A percentile compares a stretch with the other conserved stretches of the same genome.
These are phyloP conservation scores for Taxawa tesnikishii DNA, from an alignment of 2,329 filamentous ascomycete species.

Conservation along the genomic window DNA sequence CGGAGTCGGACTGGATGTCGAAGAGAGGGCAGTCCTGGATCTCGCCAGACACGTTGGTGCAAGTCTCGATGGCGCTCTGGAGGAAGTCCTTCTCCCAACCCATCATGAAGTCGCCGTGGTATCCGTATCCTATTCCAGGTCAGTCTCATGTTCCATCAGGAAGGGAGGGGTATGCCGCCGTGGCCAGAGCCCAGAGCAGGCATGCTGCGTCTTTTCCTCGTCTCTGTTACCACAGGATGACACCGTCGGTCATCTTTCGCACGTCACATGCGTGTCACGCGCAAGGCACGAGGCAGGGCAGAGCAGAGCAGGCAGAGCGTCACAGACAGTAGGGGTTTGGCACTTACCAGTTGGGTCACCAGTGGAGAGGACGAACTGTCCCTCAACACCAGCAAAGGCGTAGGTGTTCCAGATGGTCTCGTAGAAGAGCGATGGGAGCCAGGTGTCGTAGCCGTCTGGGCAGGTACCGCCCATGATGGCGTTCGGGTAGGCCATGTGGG, in stretches of 20 bases:
- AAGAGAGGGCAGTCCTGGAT: conserved; percentile 69
- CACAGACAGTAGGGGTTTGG: background rate
- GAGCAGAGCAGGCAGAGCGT: conserved; percentile 18
- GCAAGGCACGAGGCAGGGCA: no score
- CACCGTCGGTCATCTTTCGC: no score
- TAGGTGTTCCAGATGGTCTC: conserved; percentile 76
- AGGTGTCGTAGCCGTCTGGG: conserved; percentile 54
- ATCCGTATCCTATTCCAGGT: conserved; percentile 48
- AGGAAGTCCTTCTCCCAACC: conserved; percentile 63
- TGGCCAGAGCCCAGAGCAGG: no score
- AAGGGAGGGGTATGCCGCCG: no score
- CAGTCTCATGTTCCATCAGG: no score
- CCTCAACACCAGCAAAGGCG: conserved; percentile 48
- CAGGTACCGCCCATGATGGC: conserved; percentile 66
- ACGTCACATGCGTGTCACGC: no score
- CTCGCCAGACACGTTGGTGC: conserved; percentile 57
- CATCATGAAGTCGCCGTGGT: conserved; percentile 68
- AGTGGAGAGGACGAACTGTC: conserved; percentile 64
- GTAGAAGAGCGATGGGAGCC: conserved; percentile 65
- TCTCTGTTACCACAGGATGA: no score
- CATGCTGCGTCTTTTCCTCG: no score
- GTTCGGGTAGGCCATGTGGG: conserved; percentile 66
- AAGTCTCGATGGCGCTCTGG: conserved; percentile 59
- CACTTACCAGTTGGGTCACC: conserved; percentile 58
- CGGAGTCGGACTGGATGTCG: conserved; percentile 47